Base-by-base conservation (phyloP, 352 stramenopile genomes). In the Discostella stelligera region DNA sequence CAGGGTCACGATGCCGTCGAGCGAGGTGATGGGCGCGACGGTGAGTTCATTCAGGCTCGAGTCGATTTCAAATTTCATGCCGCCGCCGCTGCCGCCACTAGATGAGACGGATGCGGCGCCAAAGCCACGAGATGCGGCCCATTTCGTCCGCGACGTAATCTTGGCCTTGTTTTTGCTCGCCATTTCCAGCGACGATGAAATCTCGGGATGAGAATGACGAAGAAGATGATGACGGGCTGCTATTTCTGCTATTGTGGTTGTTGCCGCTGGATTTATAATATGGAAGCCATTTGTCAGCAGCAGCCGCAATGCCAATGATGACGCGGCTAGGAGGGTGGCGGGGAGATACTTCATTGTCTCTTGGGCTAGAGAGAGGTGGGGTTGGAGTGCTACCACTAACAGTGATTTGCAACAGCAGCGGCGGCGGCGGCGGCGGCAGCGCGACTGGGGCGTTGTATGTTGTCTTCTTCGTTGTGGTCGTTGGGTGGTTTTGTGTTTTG, bases 1-100 rank as follows among this genome's bases (percentile, higher is more conserved):
- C 41, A 99, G 83, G 50, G 85, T 93, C 0, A 93, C 85, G 10
- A 79, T 90, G 6, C 85, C 85, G 62, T 90, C 82, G 39, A 93
- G 65, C 63, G 63, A 81, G 27, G 79, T 83, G 62, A 93, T 91
- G 18, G 87, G 85, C 10, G 67, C 81, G 2, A 93, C 79, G 20
- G 85, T 93, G 7, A 91, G 77, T 32, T 84, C 83, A 58, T 93
- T 83, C 2, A 56, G 66, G 10, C 46, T 56, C 39, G 37, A 8
- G 54, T 80, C 79, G 8, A 80, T 21, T 41, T 27, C 18, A 37
- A 82, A 82, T 3, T 54, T 66, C 65, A 74, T 82, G 46, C 56
- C 74, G 6, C 2, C 13, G 53, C 9, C 13, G 20, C 0, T 3
- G 53, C 9, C 4, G 53, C 0, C 4, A 25, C 0, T 27, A 27